Evolutionary conservation across 2,329 filamentous ascomycete species (phyloP).

Genomic region (Xylariaceae sp.): DNA sequence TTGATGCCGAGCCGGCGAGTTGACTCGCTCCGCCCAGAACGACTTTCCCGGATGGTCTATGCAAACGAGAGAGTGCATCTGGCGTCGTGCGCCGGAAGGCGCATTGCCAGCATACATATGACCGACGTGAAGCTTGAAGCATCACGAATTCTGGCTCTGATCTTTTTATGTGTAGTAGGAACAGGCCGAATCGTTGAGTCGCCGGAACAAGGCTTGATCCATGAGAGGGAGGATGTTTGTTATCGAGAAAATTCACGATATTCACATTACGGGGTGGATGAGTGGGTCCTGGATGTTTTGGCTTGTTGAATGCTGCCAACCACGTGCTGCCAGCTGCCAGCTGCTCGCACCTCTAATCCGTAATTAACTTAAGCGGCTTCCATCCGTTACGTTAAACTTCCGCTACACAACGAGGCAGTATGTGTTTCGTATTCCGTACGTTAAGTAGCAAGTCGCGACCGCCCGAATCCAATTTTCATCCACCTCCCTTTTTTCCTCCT

Average conservation of each 20-base stretch:
- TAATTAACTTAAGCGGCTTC: no score
- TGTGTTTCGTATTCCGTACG: no score
- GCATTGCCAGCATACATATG: slow-evolving; percentile 33
- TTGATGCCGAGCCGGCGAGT: slow-evolving; percentile 12
- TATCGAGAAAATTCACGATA: slow-evolving; percentile 9
- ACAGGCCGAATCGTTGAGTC: not conserved
- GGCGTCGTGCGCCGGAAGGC: slow-evolving; percentile 17
- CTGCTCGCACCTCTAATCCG: no score
- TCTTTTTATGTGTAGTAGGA: not conserved
- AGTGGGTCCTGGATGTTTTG: not conserved
- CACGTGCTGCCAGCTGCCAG: no score
- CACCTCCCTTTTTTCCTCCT: no score
- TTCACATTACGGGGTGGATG: not conserved
- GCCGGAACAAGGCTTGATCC: not conserved
- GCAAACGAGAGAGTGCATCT: slow-evolving; percentile 8
- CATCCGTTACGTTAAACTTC: no score
- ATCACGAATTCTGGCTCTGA: slow-evolving; percentile 16
- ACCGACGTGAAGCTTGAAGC: slow-evolving; percentile 27
- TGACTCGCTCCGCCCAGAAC: slow-evolving; percentile 5
- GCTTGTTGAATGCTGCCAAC: no score
- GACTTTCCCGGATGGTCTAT: slow-evolving; percentile 12
- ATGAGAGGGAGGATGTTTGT: not conserved
- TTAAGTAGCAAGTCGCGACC: no score
- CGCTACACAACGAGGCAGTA: no score
- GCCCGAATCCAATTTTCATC: no score